Conservation (phyloP, 257 asterid genomes). For the Fraxinus quadrangulata region DNA sequence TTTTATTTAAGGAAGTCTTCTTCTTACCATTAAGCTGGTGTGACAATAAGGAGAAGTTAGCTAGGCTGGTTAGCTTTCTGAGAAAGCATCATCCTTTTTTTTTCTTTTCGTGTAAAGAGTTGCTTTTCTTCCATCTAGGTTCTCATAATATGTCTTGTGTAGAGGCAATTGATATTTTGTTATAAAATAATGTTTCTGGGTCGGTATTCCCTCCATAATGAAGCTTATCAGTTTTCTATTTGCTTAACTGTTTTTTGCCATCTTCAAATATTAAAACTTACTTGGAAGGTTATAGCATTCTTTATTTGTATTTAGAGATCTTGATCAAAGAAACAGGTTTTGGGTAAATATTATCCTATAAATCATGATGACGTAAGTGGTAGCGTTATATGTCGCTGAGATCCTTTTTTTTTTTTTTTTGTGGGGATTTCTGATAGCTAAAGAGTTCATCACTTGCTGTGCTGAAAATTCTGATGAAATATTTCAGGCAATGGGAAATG, state of each 20-base stretch:
- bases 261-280: neutral
- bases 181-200: neutral
- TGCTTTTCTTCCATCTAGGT: neutral
- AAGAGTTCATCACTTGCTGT: neutral
- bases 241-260: neutral
- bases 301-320: neutral
- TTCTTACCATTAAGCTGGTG: conserved; percentile 12
- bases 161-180: neutral
- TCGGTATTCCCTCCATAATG: neutral
- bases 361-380: neutral
- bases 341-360: neutral
- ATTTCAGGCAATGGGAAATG: neutral
- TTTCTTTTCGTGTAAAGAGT: conserved; percentile 19
- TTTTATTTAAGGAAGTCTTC: conserved; percentile 4
- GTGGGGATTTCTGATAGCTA: neutral
- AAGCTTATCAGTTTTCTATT: neutral
- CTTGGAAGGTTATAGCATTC: neutral
- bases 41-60: conserved; percentile 29
- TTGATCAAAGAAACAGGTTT: neutral
- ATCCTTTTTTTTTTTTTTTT: neutral
- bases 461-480: neutral
- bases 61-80: conserved; percentile 24
- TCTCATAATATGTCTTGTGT: neutral
- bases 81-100: conserved; percentile 6
- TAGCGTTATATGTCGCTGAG: neutral